Evolutionary conservation across 495 filamentous ascomycete genomes (phyloP).

Genomic region (Tuber borchii): DNA sequence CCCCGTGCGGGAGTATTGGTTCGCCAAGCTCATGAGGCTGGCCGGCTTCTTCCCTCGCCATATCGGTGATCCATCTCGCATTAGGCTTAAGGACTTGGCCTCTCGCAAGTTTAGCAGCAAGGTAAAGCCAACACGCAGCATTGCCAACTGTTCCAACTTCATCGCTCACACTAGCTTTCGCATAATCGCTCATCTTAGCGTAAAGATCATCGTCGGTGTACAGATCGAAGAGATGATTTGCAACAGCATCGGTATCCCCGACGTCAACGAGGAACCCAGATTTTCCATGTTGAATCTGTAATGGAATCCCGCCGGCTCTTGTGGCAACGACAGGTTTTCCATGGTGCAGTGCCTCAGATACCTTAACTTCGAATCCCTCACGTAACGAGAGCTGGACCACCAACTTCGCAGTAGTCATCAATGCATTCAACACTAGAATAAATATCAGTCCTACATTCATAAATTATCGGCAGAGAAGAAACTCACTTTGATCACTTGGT

Average conservation of each 20-base stretch:
- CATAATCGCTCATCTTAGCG: conserved; percentile 61
- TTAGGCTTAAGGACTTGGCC: conserved; percentile 49
- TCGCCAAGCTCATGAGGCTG: conserved; percentile 55
- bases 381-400: conserved; percentile 74
- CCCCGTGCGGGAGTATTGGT: conserved; percentile 48
- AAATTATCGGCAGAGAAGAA: neutral
- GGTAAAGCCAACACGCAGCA: conserved; percentile 68
- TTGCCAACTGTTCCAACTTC: conserved; percentile 82
- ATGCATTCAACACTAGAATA: conserved; percentile 57
- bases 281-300: conserved; percentile 67
- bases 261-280: conserved; percentile 73
- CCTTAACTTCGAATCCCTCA: conserved; percentile 87
- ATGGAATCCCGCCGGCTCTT: conserved; percentile 70
- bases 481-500: conserved; percentile 60
- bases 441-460: neutral
- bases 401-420: conserved; percentile 67
- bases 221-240: conserved; percentile 60
- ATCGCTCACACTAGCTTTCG: conserved; percentile 62
- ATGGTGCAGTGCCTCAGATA: conserved; percentile 79
- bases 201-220: conserved; percentile 62
- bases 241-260: conserved; percentile 66
- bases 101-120: conserved; percentile 58
- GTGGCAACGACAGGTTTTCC: conserved; percentile 78
- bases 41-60: conserved; percentile 64
- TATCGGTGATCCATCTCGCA: conserved; percentile 66